A percentile compares a stretch with the other conserved stretches of the same genome.
These are phyloP conservation scores for Cytospora chrysosperma DNA, from an alignment of 2,329 filamentous ascomycete species.

Conservation along the genomic window DNA sequence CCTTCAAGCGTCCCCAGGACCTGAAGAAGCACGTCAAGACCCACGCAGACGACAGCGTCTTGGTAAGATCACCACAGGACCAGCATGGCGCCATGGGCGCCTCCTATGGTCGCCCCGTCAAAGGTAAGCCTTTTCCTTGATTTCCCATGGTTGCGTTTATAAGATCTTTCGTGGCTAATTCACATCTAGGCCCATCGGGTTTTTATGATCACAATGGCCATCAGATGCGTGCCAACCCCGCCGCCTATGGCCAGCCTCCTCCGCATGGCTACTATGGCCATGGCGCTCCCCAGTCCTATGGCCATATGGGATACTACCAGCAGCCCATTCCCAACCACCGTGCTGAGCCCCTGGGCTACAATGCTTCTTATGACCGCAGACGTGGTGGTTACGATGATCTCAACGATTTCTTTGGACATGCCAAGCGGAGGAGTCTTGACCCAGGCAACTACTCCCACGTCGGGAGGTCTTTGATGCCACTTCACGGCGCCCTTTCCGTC, in stretches of 20 bases:
- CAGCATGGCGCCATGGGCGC: constrained; percentile 48
- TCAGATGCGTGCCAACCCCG: constrained; percentile 54
- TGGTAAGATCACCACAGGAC: constrained; percentile 54
- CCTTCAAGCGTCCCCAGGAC: constrained; percentile 98
- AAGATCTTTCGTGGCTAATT: constrained; percentile 41
- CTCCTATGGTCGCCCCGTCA: constrained; percentile 54
- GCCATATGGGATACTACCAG: constrained; percentile 73
- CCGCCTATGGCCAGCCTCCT: constrained; percentile 53
- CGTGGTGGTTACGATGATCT: constrained; percentile 71
- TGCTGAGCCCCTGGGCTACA: constrained; percentile 64
- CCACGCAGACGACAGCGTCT: constrained; percentile 90
- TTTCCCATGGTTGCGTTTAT: constrained; percentile 18
- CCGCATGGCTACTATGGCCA: constrained; percentile 62
- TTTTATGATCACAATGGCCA: constrained; percentile 67
- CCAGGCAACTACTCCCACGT: constrained; percentile 88
- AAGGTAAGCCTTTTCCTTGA: constrained; percentile 40
- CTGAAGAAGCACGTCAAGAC: constrained; percentile 99
- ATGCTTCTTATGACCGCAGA: constrained; percentile 67
- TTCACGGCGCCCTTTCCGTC: constrained; percentile 69
- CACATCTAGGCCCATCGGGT: constrained; percentile 50
- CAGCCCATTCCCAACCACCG: constrained; percentile 52
- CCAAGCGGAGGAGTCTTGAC: constrained; percentile 89
- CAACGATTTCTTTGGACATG: constrained; percentile 90
- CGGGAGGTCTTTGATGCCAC: constrained; percentile 79
- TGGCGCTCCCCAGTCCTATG: constrained; percentile 46